Percentiles rank a stretch among this genome's conserved stretches.
Conservation (phyloP, 257 asterid genomes). For the Pogostemon cablin region DNA sequence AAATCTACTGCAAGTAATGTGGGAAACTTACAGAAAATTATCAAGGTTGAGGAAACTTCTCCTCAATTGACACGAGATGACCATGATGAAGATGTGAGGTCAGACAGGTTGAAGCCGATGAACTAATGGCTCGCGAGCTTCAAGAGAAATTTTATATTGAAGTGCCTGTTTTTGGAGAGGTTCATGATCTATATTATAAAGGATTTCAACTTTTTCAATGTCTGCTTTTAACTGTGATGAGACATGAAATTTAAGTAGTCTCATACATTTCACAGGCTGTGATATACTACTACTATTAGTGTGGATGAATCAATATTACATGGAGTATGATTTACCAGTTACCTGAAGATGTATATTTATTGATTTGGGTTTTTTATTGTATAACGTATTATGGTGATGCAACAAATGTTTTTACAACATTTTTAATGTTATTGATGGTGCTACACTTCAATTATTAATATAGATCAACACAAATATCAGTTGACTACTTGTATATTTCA, state of each 20-base stretch:
- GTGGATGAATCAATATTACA: neutral
- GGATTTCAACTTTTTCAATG: slow-evolving; percentile 1
- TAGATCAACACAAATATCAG: too few relatives aligned
- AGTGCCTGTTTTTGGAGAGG: slow-evolving; percentile 63
- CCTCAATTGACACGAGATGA: slow-evolving; percentile 47
- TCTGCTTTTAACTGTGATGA: slow-evolving; percentile 16
- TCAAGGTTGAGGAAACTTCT: slow-evolving; percentile 60
- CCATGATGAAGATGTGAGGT: slow-evolving; percentile 50
- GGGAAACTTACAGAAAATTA: slow-evolving; percentile 40
- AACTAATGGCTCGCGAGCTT: slow-evolving; percentile 83
- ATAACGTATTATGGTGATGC: neutral
- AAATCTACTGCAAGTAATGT: slow-evolving; percentile 37
- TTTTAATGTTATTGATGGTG: neutral
- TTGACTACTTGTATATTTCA: neutral
- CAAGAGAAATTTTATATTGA: slow-evolving; percentile 89
- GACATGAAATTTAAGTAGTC: slow-evolving; percentile 13
- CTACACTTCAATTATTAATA: too few relatives aligned
- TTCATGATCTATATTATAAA: slow-evolving; percentile 27
- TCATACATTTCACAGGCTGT: slow-evolving; percentile 18
- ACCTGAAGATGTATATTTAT: neutral
- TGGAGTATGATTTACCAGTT: neutral
- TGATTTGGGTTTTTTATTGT: neutral
- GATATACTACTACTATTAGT: neutral
- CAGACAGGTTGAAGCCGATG: slow-evolving; percentile 91
- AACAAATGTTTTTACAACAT: neutral